Evolutionary conservation across 2,329 filamentous ascomycete species (phyloP).

Genomic region (Nothopassalora personata): DNA sequence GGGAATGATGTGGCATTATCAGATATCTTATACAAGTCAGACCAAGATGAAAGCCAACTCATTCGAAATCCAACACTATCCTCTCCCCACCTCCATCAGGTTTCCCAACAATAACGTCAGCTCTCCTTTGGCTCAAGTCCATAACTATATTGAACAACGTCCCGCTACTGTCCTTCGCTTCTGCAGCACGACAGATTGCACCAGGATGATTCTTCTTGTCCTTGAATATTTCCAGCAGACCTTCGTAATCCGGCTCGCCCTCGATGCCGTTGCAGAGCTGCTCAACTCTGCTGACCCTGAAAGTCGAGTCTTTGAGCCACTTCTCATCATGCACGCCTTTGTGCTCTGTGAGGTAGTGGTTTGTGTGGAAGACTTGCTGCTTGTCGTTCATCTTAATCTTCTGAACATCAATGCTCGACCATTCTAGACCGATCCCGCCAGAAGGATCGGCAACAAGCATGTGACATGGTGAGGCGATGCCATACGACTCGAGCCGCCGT

Average conservation of each 20-base stretch:
- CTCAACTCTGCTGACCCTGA: conserved; percentile 36
- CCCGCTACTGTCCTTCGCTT: conserved; percentile 20
- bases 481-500: conserved; percentile 38
- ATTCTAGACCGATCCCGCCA: conserved; percentile 49
- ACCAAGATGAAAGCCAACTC: not conserved
- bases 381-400: conserved; percentile 32
- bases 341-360: conserved; percentile 40
- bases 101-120: conserved; percentile 30
- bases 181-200: conserved; percentile 31
- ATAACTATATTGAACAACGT: conserved; percentile 38
- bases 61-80: not conserved
- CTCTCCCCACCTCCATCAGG: conserved; percentile 28
- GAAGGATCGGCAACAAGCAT: conserved; percentile 50
- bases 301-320: conserved; percentile 40
- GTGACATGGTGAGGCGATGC: conserved; percentile 51
- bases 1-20: not conserved
- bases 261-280: conserved; percentile 24
- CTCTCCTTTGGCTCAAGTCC: conserved; percentile 30
- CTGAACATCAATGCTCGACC: conserved; percentile 33
- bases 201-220: conserved; percentile 23
- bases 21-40: not conserved
- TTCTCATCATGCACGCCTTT: conserved; percentile 37
- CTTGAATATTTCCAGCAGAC: conserved; percentile 32
- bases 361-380: conserved; percentile 40
- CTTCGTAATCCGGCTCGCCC: conserved; percentile 5